Evolutionary conservation across 768 basidiomycete genomes (phyloP).

Genomic region (Russula virescens): DNA sequence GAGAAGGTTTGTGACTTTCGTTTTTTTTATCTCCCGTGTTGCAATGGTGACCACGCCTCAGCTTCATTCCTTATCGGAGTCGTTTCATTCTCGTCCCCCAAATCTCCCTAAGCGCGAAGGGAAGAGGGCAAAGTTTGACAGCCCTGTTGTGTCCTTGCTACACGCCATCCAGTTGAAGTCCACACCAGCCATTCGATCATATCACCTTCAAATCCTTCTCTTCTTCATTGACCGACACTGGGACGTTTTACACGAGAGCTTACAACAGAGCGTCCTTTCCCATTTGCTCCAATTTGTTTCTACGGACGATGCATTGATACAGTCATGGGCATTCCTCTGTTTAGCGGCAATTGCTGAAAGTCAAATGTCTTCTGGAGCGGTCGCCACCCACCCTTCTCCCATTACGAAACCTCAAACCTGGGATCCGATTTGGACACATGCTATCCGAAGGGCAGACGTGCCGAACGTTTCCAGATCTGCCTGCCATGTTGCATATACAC

Average conservation of each 20-base stretch:
- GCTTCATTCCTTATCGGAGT: constrained; percentile 63
- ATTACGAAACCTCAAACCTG: constrained; percentile 36
- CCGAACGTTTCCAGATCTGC: constrained; percentile 74
- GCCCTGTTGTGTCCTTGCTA: constrained; percentile 55
- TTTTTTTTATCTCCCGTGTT: neutral
- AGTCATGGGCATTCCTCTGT: constrained; percentile 83
- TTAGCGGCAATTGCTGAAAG: constrained; percentile 59
- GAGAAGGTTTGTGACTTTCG: constrained; percentile 45
- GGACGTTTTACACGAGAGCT: constrained; percentile 49
- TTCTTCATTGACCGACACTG: constrained; percentile 84
- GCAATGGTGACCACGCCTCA: constrained; percentile 28
- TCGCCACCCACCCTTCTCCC: constrained; percentile 3
- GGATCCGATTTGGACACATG: constrained; percentile 79
- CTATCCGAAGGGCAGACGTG: constrained; percentile 65
- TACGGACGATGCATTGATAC: constrained; percentile 56
- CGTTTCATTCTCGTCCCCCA: constrained; percentile 37
- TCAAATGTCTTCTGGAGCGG: constrained; percentile 18
- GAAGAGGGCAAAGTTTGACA: constrained; percentile 53
- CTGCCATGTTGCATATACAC: constrained; percentile 56
- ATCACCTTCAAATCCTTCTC: constrained; percentile 69
- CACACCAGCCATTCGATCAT: constrained; percentile 36
- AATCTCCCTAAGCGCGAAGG: constrained; percentile 30
- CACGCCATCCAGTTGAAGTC: constrained; percentile 38
- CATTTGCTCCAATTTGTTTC: constrained; percentile 57
- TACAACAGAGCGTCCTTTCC: constrained; percentile 52